Conservation (phyloP, 129 eudicot genomes). For the Flaveria robusta region DNA sequence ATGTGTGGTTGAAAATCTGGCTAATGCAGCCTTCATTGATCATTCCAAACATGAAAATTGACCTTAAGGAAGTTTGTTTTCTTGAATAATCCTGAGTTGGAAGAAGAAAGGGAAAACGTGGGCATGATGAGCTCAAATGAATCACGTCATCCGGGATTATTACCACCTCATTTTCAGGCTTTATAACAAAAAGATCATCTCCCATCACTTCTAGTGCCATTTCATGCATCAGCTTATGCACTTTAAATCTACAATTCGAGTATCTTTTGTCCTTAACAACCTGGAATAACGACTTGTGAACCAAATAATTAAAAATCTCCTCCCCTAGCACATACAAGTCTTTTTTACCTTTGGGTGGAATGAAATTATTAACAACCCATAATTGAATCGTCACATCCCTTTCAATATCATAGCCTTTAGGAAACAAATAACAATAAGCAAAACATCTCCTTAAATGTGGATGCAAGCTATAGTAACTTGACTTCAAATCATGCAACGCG, state of each 20-base stretch:
- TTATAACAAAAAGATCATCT: not conserved
- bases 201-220: not conserved
- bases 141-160: slow-evolving; percentile 2
- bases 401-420: not conserved
- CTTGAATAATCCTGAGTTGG: not conserved
- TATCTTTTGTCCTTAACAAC: not conserved
- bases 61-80: not conserved
- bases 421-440: slow-evolving; percentile 31
- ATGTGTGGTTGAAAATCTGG: not conserved
- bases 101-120: not conserved
- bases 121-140: not conserved
- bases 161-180: slow-evolving; percentile 1
- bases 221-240: slow-evolving; percentile 16
- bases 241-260: not conserved
- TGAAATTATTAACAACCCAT: not conserved
- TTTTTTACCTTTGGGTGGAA: not conserved
- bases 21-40: not conserved
- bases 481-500: not conserved
- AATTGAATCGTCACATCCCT: not conserved
- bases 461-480: not conserved
- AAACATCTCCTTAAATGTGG: slow-evolving; percentile 11
- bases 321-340: not conserved
- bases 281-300: slow-evolving; percentile 34
- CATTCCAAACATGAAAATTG: not conserved
- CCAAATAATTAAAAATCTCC: slow-evolving; percentile 1